Percentiles rank a stretch among this genome's conserved stretches.
Evolutionary conservation across 208 protist genomes (phyloP).

Genomic region (Phytomonas sp.): DNA sequence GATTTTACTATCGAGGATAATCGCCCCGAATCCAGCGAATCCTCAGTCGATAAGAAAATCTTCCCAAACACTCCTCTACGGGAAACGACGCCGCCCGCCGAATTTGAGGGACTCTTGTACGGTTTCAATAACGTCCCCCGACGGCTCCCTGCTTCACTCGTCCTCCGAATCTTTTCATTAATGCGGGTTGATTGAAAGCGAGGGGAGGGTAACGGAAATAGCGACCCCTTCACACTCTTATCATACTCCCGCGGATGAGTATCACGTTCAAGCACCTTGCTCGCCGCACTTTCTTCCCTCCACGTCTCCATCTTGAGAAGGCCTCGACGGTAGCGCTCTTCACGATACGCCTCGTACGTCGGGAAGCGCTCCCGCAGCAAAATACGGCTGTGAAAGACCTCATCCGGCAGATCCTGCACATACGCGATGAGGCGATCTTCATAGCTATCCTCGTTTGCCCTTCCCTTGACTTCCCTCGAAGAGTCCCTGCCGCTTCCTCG

Average conservation of each 20-base stretch:
- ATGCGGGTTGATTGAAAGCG: too few relatives aligned
- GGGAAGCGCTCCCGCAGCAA: slow-evolving; percentile 62
- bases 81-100: not conserved
- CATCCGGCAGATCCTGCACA: slow-evolving; percentile 39
- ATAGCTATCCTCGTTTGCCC: slow-evolving; percentile 13
- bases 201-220: too few relatives aligned
- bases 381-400: slow-evolving; percentile 44
- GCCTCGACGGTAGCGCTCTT: slow-evolving; percentile 14
- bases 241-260: too few relatives aligned
- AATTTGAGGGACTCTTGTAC: not conserved
- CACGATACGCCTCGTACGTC: slow-evolving; percentile 25
- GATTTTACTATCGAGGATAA: not conserved
- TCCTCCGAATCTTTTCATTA: too few relatives aligned
- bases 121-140: too few relatives aligned
- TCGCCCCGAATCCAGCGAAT: not conserved
- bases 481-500: not conserved
- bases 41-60: not conserved
- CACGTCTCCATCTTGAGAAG: slow-evolving; percentile 1
- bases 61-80: not conserved
- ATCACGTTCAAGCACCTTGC: too few relatives aligned
- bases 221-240: too few relatives aligned
- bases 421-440: slow-evolving; percentile 60
- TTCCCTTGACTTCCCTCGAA: not conserved
- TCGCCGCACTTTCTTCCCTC: slow-evolving; percentile 17
- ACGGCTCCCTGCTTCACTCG: too few relatives aligned